Evolutionary conservation across 2,329 filamentous ascomycete genomes (phyloP), one percentile per base, ranked within the genome.

Genomic region (Botrytis cinerea): DNA sequence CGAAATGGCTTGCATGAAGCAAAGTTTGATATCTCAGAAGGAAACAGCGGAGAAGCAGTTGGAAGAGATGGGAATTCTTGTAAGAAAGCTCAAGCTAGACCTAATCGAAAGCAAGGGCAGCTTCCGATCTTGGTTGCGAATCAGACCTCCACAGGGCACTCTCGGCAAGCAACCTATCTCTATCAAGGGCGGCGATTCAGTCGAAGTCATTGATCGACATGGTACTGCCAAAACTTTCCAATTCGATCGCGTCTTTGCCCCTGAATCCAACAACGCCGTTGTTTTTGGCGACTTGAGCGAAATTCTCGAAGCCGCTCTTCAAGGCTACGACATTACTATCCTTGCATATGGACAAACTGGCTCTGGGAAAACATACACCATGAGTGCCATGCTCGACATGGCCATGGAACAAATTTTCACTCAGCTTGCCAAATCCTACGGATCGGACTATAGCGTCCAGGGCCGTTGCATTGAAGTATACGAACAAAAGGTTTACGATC

Each of bases 261-360:
- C 95, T 0, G 83, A 85, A 0, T 90, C 91, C 1, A 88, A 91
- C 77, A 99, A 99, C 80, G 86, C 89, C 22, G 92, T 97, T 76
- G 91, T 99, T 1, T 99, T 99, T 81, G 93, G 93, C 72, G 96
- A 98, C 81, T 98, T 98, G 80, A 96, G 94, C 73, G 96, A 99
- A 81, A 88, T 99, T 48, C 95, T 99, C 1, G 96, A 99, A 83
- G 97, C 93, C 78, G 96, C 96, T 0, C 87, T 98, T 54, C 96
- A 99, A 80, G 96, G 96, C 1, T 99, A 97, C 85, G 98, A 98
- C 78, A 96, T 99, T 67, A 98, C 95, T 83, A 98, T 99, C 76
- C 97, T 99, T 84, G 98, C 95, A 81, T 99, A 99, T 80, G 96
- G 96, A 61, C 96, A 99, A 82, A 99, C 96, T 0, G 96, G 96